Evolutionary conservation across 306 rosid species (phyloP).

Genomic region (Inga laurina): DNA sequence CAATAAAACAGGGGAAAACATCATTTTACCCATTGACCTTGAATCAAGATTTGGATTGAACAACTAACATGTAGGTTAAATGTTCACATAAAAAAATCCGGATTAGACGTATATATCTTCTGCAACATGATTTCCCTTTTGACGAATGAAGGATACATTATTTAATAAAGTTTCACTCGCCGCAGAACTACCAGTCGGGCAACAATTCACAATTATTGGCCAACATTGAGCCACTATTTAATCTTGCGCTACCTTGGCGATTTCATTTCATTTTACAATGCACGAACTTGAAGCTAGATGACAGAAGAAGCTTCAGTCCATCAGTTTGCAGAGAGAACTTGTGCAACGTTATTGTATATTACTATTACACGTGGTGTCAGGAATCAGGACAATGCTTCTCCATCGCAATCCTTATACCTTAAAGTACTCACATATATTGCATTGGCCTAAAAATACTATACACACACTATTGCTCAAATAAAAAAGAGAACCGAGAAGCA

Average conservation of each 20-base stretch:
- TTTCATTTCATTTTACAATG: too few species aligned
- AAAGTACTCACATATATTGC: constrained; percentile 4
- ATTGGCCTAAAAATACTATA: constrained; percentile 13
- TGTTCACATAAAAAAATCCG: not conserved
- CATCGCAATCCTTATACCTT: not conserved
- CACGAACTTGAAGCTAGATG: not conserved
- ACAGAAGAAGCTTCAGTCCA: not conserved
- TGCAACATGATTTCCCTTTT: not conserved
- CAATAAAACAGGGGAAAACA: not conserved
- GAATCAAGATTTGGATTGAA: not conserved
- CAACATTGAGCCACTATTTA: too few species aligned
- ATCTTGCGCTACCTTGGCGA: too few species aligned
- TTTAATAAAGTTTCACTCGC: constrained; percentile 22
- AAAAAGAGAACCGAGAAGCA: not conserved
- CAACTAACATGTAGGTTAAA: too few species aligned
- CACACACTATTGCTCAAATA: not conserved
- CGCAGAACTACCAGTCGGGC: not conserved
- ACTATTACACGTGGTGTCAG: constrained; percentile 8
- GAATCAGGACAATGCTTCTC: constrained; percentile 19
- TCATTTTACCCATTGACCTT: not conserved
- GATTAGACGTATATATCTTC: constrained; percentile 28
- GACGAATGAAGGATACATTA: constrained; percentile 10
- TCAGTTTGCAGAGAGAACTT: not conserved
- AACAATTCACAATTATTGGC: not conserved
- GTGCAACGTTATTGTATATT: not conserved